Base-by-base conservation (phyloP, 2,329 filamentous ascomycete species). In the Colletotrichum tanaceti region DNA sequence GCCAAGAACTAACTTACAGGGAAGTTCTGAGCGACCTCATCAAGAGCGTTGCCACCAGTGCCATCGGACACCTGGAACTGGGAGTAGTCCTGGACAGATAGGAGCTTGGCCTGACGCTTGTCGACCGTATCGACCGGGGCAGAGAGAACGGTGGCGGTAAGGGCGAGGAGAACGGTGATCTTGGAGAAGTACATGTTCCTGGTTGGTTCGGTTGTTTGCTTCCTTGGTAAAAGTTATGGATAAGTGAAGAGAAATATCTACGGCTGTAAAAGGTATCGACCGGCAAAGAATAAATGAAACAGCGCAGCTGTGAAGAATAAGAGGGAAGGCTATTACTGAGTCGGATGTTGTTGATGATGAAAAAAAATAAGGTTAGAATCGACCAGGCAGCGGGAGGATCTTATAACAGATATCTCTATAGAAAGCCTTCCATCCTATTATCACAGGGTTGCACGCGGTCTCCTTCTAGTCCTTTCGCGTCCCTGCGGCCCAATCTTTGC, bases 1-100 rank as follows among this genome's bases (percentile, higher is more conserved):
- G 32, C 6, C 11, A 13, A 20, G 14, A 50, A 72, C 79, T 54
- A 50, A 72, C 79, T 54, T 76, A 85, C 85, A 0, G 86, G 84
- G 73, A 89, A 88, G 71, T 85, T 83, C 61, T 83, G 81, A 53
- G 85, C 78, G 62, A 86, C 86, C 75, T 88, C 85, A 1, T 77
- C 81, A 22, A 87, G 79, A 14, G 85, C 86, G 53, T 87, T 83
- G 60, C 86, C 85, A 24, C 81, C 84, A 11, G 81, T 77, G 3
- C 86, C 86, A 52, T 81, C 81, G 0, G 84, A 84, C 58, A 88
- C 78, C 71, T 83, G 82, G 75, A 87, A 70, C 32, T 70, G 22
- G 10, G 67, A 63, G 53, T 70, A 70, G 67, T 63, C 64, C 50
- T 69, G 66, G 35, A 63, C 64, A 11, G 67, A 46, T 6, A 68